Evolutionary conservation across 2,329 filamentous ascomycete species (phyloP), one percentile per base, ranked within the genome.

Genomic region (Acephala macrosclerotiorum): DNA sequence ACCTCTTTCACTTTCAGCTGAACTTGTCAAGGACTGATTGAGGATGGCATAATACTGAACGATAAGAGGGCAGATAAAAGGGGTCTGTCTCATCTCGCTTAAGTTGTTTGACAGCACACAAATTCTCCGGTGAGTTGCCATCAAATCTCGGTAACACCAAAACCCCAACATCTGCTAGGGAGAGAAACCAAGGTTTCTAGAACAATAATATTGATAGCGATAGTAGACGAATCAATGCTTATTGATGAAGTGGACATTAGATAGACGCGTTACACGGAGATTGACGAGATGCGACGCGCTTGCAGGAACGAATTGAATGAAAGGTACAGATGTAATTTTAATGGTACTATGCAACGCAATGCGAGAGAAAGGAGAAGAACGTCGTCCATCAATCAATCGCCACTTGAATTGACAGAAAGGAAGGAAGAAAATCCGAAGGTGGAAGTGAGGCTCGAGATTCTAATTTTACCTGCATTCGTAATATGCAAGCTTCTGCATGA

Each of bases 1-100:
- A 42, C 16, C n/a, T n/a, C n/a, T n/a, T 16, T 18, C 40, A 18
- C 16, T 16, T 42, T 42, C 16, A 42, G 40, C 40, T 42, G 40
- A n/a, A 42, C 29, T 33, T 33, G 29, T 42, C n/a, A 16, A 42
- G 6, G n/a, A n/a, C n/a, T n/a, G n/a, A n/a, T n/a, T n/a, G n/a
- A n/a, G n/a, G n/a, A 5, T 18, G 7, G 40, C 40, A 6, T 16
- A 42, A 40, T n/a, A 12, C 40, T 42, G 14, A n/a, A 18, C n/a
- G 40, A 42, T 42, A 42, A 42, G 40, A 42, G 40, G 40, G 6
- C 40, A 18, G 40, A 42, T 42, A 42, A 42, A 49, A 49, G 45
- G 45, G 45, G 45, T 49, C 22, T 49, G 45, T 49, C 22, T 49
- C 45, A 49, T 49, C 45, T 49, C 45, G 45, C 45, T 49, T 49